Conservation (phyloP, 805 yeast genomes). For the Candida xiaguanensis region DNA sequence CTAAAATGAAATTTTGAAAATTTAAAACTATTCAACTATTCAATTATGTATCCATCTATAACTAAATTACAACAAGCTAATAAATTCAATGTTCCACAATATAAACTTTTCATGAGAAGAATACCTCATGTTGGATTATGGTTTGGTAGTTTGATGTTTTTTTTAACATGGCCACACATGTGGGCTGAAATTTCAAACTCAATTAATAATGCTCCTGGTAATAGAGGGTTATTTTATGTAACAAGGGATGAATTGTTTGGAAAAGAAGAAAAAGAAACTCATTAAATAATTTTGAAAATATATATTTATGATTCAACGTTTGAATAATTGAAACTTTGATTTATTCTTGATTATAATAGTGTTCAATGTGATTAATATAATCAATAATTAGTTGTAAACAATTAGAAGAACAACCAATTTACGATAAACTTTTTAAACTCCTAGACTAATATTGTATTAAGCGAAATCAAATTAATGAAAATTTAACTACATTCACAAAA, state of each 20-base stretch:
- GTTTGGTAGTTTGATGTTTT: conserved; percentile 26
- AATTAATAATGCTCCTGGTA: conserved; percentile 24
- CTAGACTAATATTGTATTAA: too few relatives aligned
- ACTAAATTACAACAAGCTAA: conserved; percentile 5
- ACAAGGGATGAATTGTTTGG: conserved; percentile 3
- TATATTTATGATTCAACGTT: neutral
- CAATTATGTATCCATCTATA: conserved; percentile 6
- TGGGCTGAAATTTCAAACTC: conserved; percentile 21
- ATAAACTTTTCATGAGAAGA: conserved; percentile 24
- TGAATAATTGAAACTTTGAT: too few relatives aligned
- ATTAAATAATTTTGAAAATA: too few relatives aligned
- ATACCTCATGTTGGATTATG: conserved; percentile 26
- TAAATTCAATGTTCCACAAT: conserved; percentile 15
- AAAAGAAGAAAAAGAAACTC: neutral
- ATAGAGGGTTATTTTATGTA: conserved; percentile 12
- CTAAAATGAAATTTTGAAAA: too few relatives aligned
- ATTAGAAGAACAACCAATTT: too few relatives aligned
- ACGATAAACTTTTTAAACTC: too few relatives aligned
- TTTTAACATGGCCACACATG: conserved; percentile 38
- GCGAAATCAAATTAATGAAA: too few relatives aligned
- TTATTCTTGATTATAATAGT: too few relatives aligned
- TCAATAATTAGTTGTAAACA: too few relatives aligned
- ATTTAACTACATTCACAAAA: too few relatives aligned
- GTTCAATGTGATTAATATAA: too few relatives aligned
- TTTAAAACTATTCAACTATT: too few relatives aligned